phyloP scores from a whole-genome alignment of 176 grass and related monocot species.

The barley (Hordeum vulgare) region DNA sequence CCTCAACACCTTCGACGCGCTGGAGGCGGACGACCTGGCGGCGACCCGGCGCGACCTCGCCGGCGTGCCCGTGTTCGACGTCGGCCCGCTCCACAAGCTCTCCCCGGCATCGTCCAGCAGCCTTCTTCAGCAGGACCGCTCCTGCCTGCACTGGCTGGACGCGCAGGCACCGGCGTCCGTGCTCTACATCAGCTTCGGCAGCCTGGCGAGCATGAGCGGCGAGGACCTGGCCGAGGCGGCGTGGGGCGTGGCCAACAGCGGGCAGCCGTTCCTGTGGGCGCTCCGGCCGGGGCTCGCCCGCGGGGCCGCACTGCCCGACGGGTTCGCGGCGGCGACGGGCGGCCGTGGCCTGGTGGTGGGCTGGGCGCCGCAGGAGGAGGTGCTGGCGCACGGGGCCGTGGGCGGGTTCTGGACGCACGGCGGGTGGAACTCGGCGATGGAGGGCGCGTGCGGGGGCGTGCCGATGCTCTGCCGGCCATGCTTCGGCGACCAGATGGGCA shows the following conservation, averaged over 20 bases:
- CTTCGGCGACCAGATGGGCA: not conserved
- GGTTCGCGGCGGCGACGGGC: not conserved
- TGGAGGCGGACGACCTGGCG: not conserved
- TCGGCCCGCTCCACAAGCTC: not conserved
- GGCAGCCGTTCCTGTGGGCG: conserved; percentile 25
- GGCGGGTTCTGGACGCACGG: not conserved
- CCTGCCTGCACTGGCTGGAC: not conserved
- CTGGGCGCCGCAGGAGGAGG: not conserved
- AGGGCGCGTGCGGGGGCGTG: not conserved
- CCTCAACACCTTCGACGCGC: conserved; percentile 16
- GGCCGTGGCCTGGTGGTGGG: not conserved
- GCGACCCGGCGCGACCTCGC: not conserved
- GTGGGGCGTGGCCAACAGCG: conserved; percentile 15
- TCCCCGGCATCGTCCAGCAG: not conserved
- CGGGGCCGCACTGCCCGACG: not conserved
- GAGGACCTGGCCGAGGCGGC: not conserved
- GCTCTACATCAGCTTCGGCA: not conserved
- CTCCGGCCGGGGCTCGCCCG: not conserved
- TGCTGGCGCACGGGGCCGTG: not conserved
- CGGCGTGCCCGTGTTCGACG: not conserved
- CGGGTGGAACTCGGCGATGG: not conserved
- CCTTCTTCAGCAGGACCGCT: not conserved
- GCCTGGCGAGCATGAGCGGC: not conserved
- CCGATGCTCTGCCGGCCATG: not conserved
- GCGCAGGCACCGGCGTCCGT: not conserved